Evolutionary conservation across 805 yeast genomes (phyloP).

Genomic region (Starmerella sirachaensis): DNA sequence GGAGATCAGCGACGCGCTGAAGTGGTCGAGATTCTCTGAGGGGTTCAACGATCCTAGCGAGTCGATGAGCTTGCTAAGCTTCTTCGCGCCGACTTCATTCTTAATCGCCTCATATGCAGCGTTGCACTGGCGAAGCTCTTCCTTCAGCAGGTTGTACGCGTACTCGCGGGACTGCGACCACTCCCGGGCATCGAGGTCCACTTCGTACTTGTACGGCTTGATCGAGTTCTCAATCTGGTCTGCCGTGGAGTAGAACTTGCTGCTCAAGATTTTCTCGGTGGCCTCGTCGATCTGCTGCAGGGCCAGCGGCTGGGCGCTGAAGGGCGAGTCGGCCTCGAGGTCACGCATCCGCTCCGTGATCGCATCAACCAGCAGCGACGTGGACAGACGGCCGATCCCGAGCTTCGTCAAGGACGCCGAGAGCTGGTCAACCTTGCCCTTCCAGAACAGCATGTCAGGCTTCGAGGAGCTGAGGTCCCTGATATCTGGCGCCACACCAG

Average conservation of each 20-base stretch:
- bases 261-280: constrained; percentile 62
- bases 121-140: constrained; percentile 76
- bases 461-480: constrained; percentile 43
- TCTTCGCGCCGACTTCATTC: constrained; percentile 68
- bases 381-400: constrained; percentile 86
- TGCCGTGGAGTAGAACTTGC: constrained; percentile 79
- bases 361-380: constrained; percentile 70
- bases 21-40: constrained; percentile 30
- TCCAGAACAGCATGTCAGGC: constrained; percentile 75
- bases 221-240: constrained; percentile 98
- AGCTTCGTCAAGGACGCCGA: constrained; percentile 76
- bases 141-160: constrained; percentile 58
- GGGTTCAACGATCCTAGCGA: constrained; percentile 41
- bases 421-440: constrained; percentile 69
- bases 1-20: constrained; percentile 59
- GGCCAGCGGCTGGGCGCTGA: constrained; percentile 79
- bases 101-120: constrained; percentile 47
- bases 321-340: constrained; percentile 59
- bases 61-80: constrained; percentile 68
- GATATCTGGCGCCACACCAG: constrained; percentile 24
- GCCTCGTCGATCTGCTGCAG: constrained; percentile 73
- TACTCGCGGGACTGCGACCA: constrained; percentile 78
- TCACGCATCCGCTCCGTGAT: constrained; percentile 65
- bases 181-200: constrained; percentile 90
- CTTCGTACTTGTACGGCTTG: constrained; percentile 94